Conservation (phyloP, 2,329 filamentous ascomycete species). For the Microcyclosporella mali region DNA sequence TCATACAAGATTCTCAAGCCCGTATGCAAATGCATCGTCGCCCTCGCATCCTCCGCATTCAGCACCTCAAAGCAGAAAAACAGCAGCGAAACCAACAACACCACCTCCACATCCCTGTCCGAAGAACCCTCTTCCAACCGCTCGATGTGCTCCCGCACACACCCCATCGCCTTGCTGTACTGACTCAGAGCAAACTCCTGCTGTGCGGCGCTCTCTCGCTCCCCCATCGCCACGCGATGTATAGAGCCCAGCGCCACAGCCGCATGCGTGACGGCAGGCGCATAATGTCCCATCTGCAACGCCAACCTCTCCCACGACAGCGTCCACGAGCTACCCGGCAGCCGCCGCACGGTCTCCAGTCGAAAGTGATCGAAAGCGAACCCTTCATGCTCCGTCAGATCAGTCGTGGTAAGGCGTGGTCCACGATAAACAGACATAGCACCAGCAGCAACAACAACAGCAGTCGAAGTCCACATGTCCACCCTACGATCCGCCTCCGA, state of each 20-base stretch:
- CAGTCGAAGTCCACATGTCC: no score
- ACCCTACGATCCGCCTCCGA: constrained; percentile 1
- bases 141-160: constrained; percentile 12
- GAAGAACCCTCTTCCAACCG: constrained; percentile 3
- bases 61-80: constrained; percentile 18
- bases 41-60: constrained; percentile 12
- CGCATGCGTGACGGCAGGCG: constrained; percentile 14
- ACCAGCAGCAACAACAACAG: neutral
- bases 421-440: no score
- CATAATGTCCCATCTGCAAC: constrained; percentile 12
- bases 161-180: constrained; percentile 14
- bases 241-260: constrained; percentile 13
- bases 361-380: constrained; percentile 19
- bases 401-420: constrained; percentile 2
- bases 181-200: constrained; percentile 12
- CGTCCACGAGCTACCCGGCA: constrained; percentile 17
- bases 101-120: constrained; percentile 12
- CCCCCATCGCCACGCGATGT: constrained; percentile 8
- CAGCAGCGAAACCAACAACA: constrained; percentile 12
- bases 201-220: constrained; percentile 4
- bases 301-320: constrained; percentile 15
- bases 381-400: constrained; percentile 8
- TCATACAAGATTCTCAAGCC: constrained; percentile 15
- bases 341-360: constrained; percentile 11
- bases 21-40: constrained; percentile 12